phyloP scores from a whole-genome alignment of 306 rosid genomes.

The Aeschynomene evenia region DNA sequence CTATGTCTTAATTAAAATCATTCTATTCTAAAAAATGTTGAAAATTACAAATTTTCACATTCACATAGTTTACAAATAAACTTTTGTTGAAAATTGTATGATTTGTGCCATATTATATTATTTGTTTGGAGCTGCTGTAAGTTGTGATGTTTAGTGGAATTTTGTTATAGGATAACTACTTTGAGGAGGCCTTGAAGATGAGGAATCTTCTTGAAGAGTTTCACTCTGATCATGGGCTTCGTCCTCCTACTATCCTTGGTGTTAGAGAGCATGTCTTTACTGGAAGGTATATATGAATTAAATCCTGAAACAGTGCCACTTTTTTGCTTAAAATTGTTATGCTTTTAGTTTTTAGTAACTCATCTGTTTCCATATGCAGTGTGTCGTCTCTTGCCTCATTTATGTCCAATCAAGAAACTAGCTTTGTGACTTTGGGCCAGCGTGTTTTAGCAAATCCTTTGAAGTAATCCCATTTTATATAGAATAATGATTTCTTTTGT shows the following conservation, averaged over 20 bases:
- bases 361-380: conserved; percentile 46
- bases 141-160: conserved; percentile 22
- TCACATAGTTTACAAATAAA: not conserved
- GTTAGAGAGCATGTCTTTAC: conserved; percentile 94
- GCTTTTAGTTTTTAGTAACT: not conserved
- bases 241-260: conserved; percentile 86
- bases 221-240: conserved; percentile 70
- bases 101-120: not conserved
- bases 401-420: conserved; percentile 91
- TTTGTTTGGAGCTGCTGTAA: conserved; percentile 4
- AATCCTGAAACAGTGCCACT: not conserved
- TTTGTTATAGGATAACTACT: conserved; percentile 48
- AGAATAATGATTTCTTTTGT: conserved; percentile 18
- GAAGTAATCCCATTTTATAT: conserved; percentile 57
- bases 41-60: not conserved
- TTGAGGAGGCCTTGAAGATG: conserved; percentile 80
- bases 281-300: conserved; percentile 58
- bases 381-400: conserved; percentile 91
- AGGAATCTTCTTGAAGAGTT: conserved; percentile 97
- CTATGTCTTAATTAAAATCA: too few species aligned
- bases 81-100: not conserved
- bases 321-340: not conserved
- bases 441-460: conserved; percentile 94
- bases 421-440: conserved; percentile 93
- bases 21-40: not conserved